Evolutionary conservation across 192 early-diverging fungal genomes (phyloP).

Genomic region (Oehlia diaphana): DNA sequence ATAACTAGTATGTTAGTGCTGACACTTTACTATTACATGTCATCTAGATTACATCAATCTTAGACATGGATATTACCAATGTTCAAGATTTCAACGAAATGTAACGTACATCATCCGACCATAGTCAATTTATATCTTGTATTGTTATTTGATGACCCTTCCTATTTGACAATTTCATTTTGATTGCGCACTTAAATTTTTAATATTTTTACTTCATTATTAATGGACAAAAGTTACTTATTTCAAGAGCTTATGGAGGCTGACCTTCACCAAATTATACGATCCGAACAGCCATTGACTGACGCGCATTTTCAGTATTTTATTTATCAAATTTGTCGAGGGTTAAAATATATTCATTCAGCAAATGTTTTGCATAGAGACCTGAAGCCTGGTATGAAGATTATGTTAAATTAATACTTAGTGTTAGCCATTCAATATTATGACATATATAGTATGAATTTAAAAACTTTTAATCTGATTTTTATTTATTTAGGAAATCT

Average conservation of each 20-base stretch:
- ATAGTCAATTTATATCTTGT: not conserved
- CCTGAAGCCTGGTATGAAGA: slow-evolving; percentile 77
- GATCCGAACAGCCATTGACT: slow-evolving; percentile 87
- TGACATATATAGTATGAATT: too few species aligned
- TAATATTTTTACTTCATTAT: not conserved
- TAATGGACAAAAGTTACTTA: slow-evolving; percentile 59
- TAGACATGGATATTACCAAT: slow-evolving; percentile 91
- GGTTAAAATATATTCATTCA: slow-evolving; percentile 98
- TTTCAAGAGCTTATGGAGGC: slow-evolving; percentile 99
- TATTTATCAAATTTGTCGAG: slow-evolving; percentile 95
- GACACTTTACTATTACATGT: not conserved
- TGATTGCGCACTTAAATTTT: slow-evolving; percentile 1
- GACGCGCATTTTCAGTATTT: slow-evolving; percentile 99
- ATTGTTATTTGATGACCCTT: not conserved
- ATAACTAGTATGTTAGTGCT: slow-evolving; percentile 1
- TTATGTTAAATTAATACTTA: not conserved
- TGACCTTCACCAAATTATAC: slow-evolving; percentile 98
- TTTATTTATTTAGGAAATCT: slow-evolving; percentile 64
- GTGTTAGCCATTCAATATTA: not conserved
- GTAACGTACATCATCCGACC: slow-evolving; percentile 39
- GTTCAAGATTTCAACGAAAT: slow-evolving; percentile 89
- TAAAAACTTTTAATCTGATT: not conserved
- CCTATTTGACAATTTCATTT: not conserved
- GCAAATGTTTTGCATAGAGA: slow-evolving; percentile 97
- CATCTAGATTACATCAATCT: slow-evolving; percentile 73